Conservation (phyloP, 495 filamentous ascomycete species). For the Terfezia boudieri region DNA sequence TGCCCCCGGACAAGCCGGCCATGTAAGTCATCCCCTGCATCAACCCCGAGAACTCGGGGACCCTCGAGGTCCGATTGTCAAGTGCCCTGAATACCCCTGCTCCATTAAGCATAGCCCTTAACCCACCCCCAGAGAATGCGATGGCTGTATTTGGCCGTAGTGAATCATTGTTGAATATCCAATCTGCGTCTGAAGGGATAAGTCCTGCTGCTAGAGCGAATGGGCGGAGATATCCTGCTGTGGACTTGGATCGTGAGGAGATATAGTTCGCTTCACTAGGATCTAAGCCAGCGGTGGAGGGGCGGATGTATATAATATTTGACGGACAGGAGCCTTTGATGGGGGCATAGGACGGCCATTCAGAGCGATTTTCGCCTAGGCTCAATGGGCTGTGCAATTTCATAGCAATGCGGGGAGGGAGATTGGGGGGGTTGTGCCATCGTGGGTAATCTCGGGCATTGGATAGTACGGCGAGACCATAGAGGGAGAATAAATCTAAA, state of each 20-base stretch:
- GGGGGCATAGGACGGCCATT: too few relatives aligned
- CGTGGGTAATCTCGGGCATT: too few relatives aligned
- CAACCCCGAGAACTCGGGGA: constrained; percentile 15
- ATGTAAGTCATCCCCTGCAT: constrained; percentile 28
- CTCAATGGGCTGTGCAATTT: too few relatives aligned
- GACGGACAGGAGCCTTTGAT: too few relatives aligned
- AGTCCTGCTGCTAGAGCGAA: not conserved
- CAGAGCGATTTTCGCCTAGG: too few relatives aligned
- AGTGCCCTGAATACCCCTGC: constrained; percentile 27
- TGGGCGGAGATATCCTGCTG: not conserved
- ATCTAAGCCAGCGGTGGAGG: not conserved
- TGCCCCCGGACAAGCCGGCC: constrained; percentile 25
- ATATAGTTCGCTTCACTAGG: not conserved
- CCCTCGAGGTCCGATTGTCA: constrained; percentile 19
- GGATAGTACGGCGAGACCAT: too few relatives aligned
- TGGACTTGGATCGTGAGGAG: not conserved
- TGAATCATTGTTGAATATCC: not conserved
- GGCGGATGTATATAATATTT: not conserved
- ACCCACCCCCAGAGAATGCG: constrained; percentile 27
- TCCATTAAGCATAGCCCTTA: constrained; percentile 23
- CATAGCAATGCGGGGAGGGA: too few relatives aligned
- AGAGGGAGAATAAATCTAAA: too few relatives aligned
- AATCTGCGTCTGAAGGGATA: not conserved
- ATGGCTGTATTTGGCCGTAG: constrained; percentile 4
- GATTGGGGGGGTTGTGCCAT: too few relatives aligned